These are phyloP conservation scores for Capsicum pubescens DNA, from an alignment of 257 asterid species.

Conservation along the genomic window DNA sequence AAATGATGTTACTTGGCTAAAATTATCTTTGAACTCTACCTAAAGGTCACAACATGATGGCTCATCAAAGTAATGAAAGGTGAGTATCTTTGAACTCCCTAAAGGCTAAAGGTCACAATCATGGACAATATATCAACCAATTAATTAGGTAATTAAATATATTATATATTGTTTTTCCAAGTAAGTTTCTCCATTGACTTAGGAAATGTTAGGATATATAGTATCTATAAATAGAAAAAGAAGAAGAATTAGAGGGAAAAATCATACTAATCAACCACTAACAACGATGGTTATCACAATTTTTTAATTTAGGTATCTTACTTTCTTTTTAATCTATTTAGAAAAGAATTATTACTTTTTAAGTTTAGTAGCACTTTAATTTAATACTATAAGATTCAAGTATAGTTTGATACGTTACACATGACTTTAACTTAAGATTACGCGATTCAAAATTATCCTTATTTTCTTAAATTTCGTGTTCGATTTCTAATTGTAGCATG, in stretches of 20 bases:
- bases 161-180: background rate
- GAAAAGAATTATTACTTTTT: no score
- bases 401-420: no score
- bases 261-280: background rate
- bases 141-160: background rate
- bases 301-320: no score
- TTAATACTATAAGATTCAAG: no score
- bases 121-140: background rate
- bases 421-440: no score
- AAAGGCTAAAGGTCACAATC: slow-evolving; percentile 10
- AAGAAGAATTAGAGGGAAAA: background rate
- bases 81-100: background rate
- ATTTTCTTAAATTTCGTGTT: no score
- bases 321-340: no score
- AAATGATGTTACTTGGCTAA: background rate
- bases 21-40: background rate
- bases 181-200: background rate
- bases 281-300: background rate
- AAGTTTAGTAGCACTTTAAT: no score
- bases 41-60: slow-evolving; percentile 19
- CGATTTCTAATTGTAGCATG: background rate
- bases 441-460: no score
- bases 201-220: background rate
- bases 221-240: background rate
- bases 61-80: slow-evolving; percentile 19